phyloP scores from a whole-genome alignment of 306 rosid genomes.

The Cicer bijugum region DNA sequence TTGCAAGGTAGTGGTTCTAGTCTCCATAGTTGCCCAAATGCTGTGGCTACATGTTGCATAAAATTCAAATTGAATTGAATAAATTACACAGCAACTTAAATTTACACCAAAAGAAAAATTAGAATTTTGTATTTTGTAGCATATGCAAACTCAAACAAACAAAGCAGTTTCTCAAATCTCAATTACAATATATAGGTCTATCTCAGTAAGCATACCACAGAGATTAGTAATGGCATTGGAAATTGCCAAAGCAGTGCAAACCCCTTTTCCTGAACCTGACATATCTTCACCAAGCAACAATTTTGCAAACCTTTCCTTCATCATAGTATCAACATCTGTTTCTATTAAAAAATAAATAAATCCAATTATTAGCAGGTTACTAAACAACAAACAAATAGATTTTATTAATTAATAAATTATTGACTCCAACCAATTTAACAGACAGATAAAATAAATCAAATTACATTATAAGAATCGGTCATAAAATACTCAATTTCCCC shows the following conservation, averaged over 20 bases:
- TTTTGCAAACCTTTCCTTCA: conserved; percentile 92
- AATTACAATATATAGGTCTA: conserved; percentile 7
- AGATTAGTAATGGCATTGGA: conserved; percentile 96
- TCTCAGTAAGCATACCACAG: conserved; percentile 61
- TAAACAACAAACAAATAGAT: conserved; percentile 19
- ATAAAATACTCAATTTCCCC: no score
- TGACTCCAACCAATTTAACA: conserved; percentile 20
- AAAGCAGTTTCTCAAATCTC: conserved; percentile 13
- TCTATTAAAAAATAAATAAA: conserved; percentile 19
- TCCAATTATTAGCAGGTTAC: conserved; percentile 12
- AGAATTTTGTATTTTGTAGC: conserved; percentile 14
- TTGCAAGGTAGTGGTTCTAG: conserved; percentile 71
- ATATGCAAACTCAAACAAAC: not conserved
- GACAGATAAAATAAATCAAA: not conserved
- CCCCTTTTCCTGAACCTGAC: conserved; percentile 99
- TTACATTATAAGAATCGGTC: no score
- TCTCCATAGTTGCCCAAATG: conserved; percentile 95
- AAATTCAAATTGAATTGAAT: conserved; percentile 30
- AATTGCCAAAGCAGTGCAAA: conserved; percentile 85
- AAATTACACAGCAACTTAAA: not conserved
- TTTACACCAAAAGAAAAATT: not conserved
- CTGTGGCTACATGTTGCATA: conserved; percentile 61
- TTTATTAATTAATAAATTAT: conserved; percentile 29
- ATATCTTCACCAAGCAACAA: conserved; percentile 95
- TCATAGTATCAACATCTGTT: conserved; percentile 77